phyloP scores from a whole-genome alignment of 1,284 basidiomycete species.

The Microbotryomycetes sp. region DNA sequence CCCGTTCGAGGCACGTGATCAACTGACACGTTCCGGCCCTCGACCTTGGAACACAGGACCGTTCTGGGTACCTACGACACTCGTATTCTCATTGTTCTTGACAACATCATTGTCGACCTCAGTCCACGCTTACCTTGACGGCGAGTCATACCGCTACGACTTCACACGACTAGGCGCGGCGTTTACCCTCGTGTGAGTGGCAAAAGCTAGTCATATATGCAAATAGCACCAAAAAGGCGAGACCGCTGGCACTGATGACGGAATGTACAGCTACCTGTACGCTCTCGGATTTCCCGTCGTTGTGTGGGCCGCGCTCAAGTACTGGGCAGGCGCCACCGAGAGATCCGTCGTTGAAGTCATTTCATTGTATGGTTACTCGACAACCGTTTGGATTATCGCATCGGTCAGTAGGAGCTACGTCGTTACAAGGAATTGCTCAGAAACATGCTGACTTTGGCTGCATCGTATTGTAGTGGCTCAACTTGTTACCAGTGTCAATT shows the following conservation, averaged over 20 bases:
- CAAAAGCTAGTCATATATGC: background rate
- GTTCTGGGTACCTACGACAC: constrained; percentile 90
- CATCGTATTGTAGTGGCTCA: constrained; percentile 27
- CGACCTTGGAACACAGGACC: constrained; percentile 52
- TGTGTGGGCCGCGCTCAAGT: constrained; percentile 67
- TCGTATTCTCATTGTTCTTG: constrained; percentile 83
- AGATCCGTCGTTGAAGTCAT: constrained; percentile 70
- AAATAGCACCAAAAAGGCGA: background rate
- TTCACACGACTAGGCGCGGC: constrained; percentile 76
- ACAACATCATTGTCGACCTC: constrained; percentile 82
- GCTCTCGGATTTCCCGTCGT: constrained; percentile 69
- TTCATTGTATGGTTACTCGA: constrained; percentile 48
- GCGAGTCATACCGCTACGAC: constrained; percentile 63
- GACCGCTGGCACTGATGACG: background rate
- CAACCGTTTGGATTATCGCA: constrained; percentile 59
- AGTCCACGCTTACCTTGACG: constrained; percentile 69
- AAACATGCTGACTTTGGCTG: too few species aligned
- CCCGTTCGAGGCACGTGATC: too few species aligned
- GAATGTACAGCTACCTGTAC: constrained; percentile 57
- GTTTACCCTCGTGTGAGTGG: constrained; percentile 56
- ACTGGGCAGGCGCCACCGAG: constrained; percentile 72
- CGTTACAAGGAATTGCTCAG: too few species aligned
- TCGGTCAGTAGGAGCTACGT: constrained; percentile 37
- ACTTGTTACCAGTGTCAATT: constrained; percentile 35
- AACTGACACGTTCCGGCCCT: background rate